A percentile compares a stretch with the other conserved stretches of the same genome.
Conservation (phyloP, 2,329 filamentous ascomycete genomes). For the Rutstroemia sydowiana region DNA sequence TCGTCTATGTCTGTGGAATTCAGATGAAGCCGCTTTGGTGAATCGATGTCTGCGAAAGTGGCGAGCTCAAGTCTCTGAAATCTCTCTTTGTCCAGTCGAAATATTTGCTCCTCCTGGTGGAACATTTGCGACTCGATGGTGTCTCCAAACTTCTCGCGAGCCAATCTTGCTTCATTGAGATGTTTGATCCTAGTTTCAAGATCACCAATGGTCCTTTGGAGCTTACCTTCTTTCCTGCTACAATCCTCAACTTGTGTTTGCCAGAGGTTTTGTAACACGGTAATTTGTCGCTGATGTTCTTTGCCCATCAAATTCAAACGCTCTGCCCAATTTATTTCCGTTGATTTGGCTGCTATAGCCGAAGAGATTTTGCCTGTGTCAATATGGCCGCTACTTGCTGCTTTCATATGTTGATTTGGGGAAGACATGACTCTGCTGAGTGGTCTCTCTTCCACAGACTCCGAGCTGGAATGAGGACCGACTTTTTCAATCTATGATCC, state of each 20-base stretch:
- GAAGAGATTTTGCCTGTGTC: too few relatives aligned
- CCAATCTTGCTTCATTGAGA: background rate
- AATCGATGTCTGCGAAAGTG: background rate
- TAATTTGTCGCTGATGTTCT: background rate
- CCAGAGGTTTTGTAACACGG: background rate
- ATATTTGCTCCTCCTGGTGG: background rate
- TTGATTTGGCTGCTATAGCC: too few relatives aligned
- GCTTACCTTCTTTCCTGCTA: background rate
- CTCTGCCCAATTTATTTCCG: background rate
- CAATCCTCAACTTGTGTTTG: background rate
- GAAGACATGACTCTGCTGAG: too few relatives aligned
- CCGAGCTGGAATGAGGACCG: too few relatives aligned
- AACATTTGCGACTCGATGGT: background rate
- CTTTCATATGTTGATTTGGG: too few relatives aligned
- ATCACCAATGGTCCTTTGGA: background rate
- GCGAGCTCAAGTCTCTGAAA: background rate
- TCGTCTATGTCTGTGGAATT: background rate
- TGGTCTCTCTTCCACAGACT: too few relatives aligned
- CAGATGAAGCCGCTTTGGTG: background rate
- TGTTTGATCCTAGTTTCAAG: background rate
- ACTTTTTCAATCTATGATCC: too few relatives aligned
- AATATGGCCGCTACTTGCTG: too few relatives aligned
- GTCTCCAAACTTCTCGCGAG: background rate
- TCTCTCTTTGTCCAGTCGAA: slow-evolving; percentile 1
- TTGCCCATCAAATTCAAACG: background rate